Percentiles rank a stretch among this genome's conserved stretches.
These are phyloP conservation scores for Chlorella sp. DNA, from an alignment of 139 green algal genomes.

Conservation along the genomic window DNA sequence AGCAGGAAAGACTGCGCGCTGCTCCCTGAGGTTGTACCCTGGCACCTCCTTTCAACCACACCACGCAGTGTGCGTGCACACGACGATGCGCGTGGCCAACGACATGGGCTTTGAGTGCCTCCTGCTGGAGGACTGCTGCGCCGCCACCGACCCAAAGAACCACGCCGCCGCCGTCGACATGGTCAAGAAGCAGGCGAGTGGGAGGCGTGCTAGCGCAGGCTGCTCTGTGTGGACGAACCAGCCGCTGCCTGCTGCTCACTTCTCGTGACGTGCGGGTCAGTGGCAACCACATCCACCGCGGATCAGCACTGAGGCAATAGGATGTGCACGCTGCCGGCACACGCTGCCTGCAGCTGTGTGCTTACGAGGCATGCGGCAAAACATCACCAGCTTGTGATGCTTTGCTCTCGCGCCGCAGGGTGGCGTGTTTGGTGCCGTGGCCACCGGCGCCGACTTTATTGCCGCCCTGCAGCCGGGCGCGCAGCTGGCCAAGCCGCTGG, in stretches of 20 bases:
- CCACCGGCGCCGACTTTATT: constrained; percentile 14
- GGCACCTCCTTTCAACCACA: neutral
- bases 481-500: neutral
- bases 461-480: constrained; percentile 9
- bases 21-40: too few relatives aligned
- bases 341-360: too few relatives aligned
- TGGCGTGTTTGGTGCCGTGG: constrained; percentile 48
- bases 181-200: constrained; percentile 49
- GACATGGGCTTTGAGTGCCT: constrained; percentile 65
- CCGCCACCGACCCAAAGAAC: constrained; percentile 47
- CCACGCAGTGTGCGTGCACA: constrained; percentile 51
- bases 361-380: too few relatives aligned
- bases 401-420: constrained; percentile 19
- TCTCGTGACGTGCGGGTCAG: too few relatives aligned
- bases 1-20: too few relatives aligned
- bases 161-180: constrained; percentile 50
- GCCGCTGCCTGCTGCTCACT: too few relatives aligned
- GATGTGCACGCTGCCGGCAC: too few relatives aligned
- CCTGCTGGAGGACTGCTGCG: constrained; percentile 55
- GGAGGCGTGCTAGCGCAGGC: too few relatives aligned
- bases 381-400: neutral
- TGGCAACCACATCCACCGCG: too few relatives aligned
- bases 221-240: too few relatives aligned
- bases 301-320: too few relatives aligned
- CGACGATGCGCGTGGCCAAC: constrained; percentile 69